Evolutionary conservation across 441 rosid species (phyloP).

Genomic region (Corymbia calophylla): DNA sequence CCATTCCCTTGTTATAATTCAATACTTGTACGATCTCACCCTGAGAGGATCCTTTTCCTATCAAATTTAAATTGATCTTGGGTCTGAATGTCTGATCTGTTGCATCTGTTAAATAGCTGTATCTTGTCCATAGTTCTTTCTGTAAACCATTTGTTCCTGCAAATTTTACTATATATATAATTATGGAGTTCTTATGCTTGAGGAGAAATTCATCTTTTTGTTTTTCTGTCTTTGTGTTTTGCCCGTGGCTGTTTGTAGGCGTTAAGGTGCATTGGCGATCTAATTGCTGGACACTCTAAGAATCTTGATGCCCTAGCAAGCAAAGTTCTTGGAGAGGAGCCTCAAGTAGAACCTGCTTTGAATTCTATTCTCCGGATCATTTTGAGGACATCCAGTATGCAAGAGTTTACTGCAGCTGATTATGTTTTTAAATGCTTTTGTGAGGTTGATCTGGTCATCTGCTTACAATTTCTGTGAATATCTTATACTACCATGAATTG

Average conservation of each 20-base stretch:
- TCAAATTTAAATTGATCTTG: not conserved
- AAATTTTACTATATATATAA: not conserved
- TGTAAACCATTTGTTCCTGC: not conserved
- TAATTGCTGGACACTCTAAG: slow-evolving; percentile 70
- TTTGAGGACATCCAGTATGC: slow-evolving; percentile 74
- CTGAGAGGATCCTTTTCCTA: not conserved
- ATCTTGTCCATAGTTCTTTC: not conserved
- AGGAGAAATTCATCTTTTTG: not conserved
- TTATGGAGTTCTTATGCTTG: not conserved
- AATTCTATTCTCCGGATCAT: slow-evolving; percentile 90
- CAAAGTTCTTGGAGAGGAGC: slow-evolving; percentile 91
- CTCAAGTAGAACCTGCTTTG: slow-evolving; percentile 87
- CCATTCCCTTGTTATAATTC: not conserved
- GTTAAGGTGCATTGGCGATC: slow-evolving; percentile 76
- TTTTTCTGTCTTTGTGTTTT: not conserved
- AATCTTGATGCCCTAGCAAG: slow-evolving; percentile 76
- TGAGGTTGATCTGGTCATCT: slow-evolving; percentile 53
- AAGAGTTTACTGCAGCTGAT: slow-evolving; percentile 94
- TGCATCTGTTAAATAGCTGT: not conserved
- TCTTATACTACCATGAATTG: not conserved
- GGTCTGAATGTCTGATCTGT: not conserved
- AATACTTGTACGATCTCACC: not conserved
- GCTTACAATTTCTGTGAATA: not conserved
- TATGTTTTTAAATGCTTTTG: slow-evolving; percentile 82
- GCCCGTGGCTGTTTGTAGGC: slow-evolving; percentile 40